Evolutionary conservation across 192 early-diverging fungal genomes (phyloP).

Genomic region (Helicostylum pulchrum): DNA sequence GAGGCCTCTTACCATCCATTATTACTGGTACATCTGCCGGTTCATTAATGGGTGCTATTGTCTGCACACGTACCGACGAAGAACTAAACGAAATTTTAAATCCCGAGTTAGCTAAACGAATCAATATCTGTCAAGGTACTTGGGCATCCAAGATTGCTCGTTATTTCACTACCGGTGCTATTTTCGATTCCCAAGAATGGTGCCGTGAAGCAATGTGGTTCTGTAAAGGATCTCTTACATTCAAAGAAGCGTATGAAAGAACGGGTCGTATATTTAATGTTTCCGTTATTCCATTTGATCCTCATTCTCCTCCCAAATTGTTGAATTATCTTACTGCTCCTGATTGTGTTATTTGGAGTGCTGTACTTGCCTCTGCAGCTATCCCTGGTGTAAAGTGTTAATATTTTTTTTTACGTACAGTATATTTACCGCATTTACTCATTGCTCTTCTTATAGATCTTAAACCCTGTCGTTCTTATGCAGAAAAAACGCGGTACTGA

Average conservation of each 20-base stretch:
- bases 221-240: constrained; percentile 78
- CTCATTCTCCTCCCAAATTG: constrained; percentile 73
- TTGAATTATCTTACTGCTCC: constrained; percentile 87
- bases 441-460: constrained; percentile 35
- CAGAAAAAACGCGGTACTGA: constrained; percentile 64
- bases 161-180: constrained; percentile 42
- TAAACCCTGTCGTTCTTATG: constrained; percentile 80
- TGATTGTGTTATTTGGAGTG: constrained; percentile 84
- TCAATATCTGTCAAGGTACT: constrained; percentile 53
- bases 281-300: constrained; percentile 70
- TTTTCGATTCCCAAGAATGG: constrained; percentile 65
- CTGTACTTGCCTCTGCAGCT: constrained; percentile 77
- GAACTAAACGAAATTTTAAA: constrained; percentile 55
- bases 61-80: constrained; percentile 67
- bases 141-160: constrained; percentile 35
- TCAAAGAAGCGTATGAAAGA: constrained; percentile 83
- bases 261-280: constrained; percentile 89
- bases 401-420: background rate
- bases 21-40: constrained; percentile 78
- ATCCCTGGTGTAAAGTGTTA: constrained; percentile 62
- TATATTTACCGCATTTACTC: background rate
- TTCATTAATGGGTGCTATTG: constrained; percentile 59
- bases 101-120: constrained; percentile 45
- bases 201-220: constrained; percentile 63
- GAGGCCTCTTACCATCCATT: constrained; percentile 64